Base-by-base conservation (phyloP, 805 yeast genomes). In the Grigorovia jiainica region DNA sequence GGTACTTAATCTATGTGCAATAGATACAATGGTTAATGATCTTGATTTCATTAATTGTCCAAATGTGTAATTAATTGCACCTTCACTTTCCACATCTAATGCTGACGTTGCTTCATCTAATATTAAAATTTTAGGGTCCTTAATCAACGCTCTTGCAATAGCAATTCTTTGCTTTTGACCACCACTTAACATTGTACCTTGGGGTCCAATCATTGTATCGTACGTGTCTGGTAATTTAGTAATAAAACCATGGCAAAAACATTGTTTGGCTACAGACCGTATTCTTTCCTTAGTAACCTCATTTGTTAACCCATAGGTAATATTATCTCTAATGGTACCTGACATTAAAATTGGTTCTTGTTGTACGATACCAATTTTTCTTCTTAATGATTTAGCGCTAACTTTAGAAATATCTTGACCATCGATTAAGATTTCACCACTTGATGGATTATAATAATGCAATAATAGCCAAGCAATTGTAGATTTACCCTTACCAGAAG, bases 101-200 rank as follows among this genome's bases (percentile, higher is more conserved):
- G 95, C 84, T 1, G 97, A 79, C 0, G 97, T 89, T 40, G 90
- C 84, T 57, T 92, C 98, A 60, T 92, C 98, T 37, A 92, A 60
- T 31, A 79, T 67, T 45, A 78, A 58, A 5, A 92, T 68, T n/a
- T 79, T 67, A 0, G 97, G 95, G 32, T 73, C 70, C 39, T 92
- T 68, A 8, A 89, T 54, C 25, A 92, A 54, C 0, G 95, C 95
- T 41, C 97, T 71, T 0, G 95, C 96, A 41, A 92, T 78, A 0
- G 94, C 82, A 2, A 92, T 68, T 47, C 97, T 68, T 57, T 92
- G 97, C 34, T 82, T 69, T 58, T 92, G 97, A 3, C 98, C 98
- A 36, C 95, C 95, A n/a, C 97, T 87, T 8, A 90, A 59, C 24
- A 75, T 53, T 0, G 74, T 66, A 19, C 72, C 72, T 45, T 89